These are phyloP conservation scores for Dichotomopilus funicola DNA, from an alignment of 2,329 filamentous ascomycete species.

Conservation along the genomic window DNA sequence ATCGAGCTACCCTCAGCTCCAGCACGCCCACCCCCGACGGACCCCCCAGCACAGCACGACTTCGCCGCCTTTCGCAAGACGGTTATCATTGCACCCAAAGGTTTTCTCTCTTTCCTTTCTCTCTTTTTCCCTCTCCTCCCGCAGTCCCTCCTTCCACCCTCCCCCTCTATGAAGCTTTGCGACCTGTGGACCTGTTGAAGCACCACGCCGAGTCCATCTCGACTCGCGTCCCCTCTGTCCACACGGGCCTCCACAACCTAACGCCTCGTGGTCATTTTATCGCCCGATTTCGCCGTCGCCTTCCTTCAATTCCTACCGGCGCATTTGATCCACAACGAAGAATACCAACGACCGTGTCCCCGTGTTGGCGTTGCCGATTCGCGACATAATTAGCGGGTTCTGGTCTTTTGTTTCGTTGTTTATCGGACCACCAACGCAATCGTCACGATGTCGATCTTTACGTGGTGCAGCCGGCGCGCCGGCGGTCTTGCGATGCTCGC, in stretches of 20 bases:
- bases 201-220: slow-evolving; percentile 18
- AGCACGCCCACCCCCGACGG: slow-evolving; percentile 15
- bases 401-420: not conserved
- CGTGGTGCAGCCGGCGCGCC: slow-evolving; percentile 47
- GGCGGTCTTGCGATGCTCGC: slow-evolving; percentile 50
- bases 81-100: slow-evolving; percentile 16
- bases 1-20: slow-evolving; percentile 18
- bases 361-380: slow-evolving; percentile 4
- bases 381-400: not conserved
- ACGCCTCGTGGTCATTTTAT: slow-evolving; percentile 3
- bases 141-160: slow-evolving; percentile 22
- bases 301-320: slow-evolving; percentile 11
- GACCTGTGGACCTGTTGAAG: slow-evolving; percentile 19
- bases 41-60: slow-evolving; percentile 11
- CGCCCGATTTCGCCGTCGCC: not conserved
- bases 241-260: slow-evolving; percentile 10
- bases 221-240: slow-evolving; percentile 19
- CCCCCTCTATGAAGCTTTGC: slow-evolving; percentile 9
- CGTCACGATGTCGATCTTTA: slow-evolving; percentile 45
- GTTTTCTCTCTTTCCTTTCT: slow-evolving; percentile 15
- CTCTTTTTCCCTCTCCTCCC: slow-evolving; percentile 9
- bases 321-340: not conserved
- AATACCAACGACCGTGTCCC: not conserved
- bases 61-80: slow-evolving; percentile 9
- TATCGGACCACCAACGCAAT: not conserved